Conservation (phyloP, 495 filamentous ascomycete genomes). For the Penicillium coffeae region DNA sequence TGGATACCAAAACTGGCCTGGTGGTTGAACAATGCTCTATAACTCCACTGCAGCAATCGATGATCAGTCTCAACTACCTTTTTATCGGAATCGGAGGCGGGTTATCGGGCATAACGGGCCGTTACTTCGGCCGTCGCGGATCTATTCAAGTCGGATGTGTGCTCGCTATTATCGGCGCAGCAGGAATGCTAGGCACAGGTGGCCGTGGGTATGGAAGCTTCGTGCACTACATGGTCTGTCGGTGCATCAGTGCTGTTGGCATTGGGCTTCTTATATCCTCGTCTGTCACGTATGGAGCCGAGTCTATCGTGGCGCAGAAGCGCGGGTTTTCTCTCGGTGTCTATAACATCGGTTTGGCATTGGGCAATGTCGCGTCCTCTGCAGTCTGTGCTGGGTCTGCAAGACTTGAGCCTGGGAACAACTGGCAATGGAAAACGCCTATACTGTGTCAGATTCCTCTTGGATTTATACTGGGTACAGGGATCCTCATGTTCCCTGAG, state of each 20-base stretch:
- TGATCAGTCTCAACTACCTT: constrained; percentile 27
- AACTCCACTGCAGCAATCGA: constrained; percentile 24
- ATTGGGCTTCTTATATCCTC: constrained; percentile 22
- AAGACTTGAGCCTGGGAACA: constrained; percentile 14
- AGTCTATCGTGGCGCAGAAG: constrained; percentile 26
- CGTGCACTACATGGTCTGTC: constrained; percentile 26
- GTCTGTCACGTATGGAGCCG: constrained; percentile 22
- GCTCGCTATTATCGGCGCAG: constrained; percentile 6
- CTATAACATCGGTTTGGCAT: constrained; percentile 26
- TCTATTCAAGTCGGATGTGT: constrained; percentile 4
- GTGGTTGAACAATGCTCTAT: constrained; percentile 15
- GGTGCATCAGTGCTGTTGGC: constrained; percentile 25
- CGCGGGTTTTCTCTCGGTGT: constrained; percentile 22
- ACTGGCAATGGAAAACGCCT: constrained; percentile 31
- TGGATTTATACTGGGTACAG: constrained; percentile 22
- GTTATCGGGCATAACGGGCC: constrained; percentile 18
- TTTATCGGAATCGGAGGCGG: constrained; percentile 25
- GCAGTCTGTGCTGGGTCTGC: constrained; percentile 28
- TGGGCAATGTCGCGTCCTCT: constrained; percentile 22
- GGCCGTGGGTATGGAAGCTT: constrained; percentile 22
- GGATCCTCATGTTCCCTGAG: constrained; percentile 29
- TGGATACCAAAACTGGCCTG: constrained; percentile 8
- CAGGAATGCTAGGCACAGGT: constrained; percentile 12
- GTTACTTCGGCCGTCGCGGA: constrained; percentile 8
- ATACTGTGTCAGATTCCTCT: constrained; percentile 29